Evolutionary conservation across 352 stramenopile species (phyloP).

Genomic region (Globisporangium cystogenes): DNA sequence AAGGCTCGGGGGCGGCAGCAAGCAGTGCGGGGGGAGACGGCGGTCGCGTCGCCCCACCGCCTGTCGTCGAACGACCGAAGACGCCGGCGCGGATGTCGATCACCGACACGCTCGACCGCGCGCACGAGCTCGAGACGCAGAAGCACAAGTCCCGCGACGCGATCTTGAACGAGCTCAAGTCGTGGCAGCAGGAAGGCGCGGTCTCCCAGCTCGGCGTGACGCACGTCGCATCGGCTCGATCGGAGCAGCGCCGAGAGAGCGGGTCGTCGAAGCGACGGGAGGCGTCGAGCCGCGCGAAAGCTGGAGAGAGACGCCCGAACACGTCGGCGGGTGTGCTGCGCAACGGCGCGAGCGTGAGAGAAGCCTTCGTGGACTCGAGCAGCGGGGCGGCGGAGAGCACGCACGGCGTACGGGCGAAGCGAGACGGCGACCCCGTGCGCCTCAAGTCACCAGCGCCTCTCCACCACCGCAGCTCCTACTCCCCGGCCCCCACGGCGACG

Average conservation of each 20-base stretch:
- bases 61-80: constrained; percentile 32
- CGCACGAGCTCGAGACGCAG: constrained; percentile 50
- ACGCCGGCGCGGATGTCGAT: constrained; percentile 68
- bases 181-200: constrained; percentile 58
- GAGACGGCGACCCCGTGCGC: not conserved
- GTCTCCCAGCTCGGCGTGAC: constrained; percentile 33
- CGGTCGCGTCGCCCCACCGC: not conserved
- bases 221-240: not conserved
- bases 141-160: constrained; percentile 58
- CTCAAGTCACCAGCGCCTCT: constrained; percentile 1
- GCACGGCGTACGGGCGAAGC: not conserved
- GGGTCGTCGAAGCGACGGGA: not conserved
- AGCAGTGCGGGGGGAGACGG: not conserved
- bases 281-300: constrained; percentile 1
- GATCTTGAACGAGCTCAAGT: constrained; percentile 58
- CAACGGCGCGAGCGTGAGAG: constrained; percentile 27
- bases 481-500: constrained; percentile 9
- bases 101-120: constrained; percentile 72
- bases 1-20: not conserved
- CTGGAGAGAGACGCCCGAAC: constrained; percentile 31
- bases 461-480: constrained; percentile 9
- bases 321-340: constrained; percentile 46
- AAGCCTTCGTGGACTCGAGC: constrained; percentile 50
- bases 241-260: not conserved
- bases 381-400: not conserved